These are phyloP conservation scores for Drosera capensis DNA, from an alignment of 148 eudicot genomes.

Conservation along the genomic window DNA sequence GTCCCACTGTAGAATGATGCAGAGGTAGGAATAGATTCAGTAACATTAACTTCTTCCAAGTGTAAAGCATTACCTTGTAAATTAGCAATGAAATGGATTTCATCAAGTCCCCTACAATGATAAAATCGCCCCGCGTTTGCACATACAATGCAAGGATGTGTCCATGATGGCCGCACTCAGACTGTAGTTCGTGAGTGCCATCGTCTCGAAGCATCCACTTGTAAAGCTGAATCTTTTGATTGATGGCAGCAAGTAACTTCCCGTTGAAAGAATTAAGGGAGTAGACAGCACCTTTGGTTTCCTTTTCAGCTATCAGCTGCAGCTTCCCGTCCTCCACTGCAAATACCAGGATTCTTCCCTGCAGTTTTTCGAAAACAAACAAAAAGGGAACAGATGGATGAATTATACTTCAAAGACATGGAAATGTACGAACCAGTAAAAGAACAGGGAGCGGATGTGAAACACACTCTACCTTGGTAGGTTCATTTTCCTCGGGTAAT, in stretches of 20 bases:
- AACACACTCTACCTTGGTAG: conserved; percentile 53
- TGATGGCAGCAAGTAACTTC: conserved; percentile 85
- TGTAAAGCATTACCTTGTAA: conserved; percentile 79
- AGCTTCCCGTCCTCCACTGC: conserved; percentile 87
- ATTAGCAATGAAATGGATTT: conserved; percentile 85
- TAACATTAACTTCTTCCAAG: too few relatives aligned
- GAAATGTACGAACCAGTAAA: background rate
- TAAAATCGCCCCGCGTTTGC: conserved; percentile 94
- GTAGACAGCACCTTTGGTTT: conserved; percentile 93
- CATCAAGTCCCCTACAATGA: conserved; percentile 95
- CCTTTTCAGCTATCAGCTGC: conserved; percentile 85
- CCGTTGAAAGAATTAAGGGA: conserved; percentile 87
- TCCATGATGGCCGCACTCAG: conserved; percentile 97
- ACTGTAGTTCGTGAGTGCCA: conserved; percentile 78
- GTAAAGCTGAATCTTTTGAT: conserved; percentile 90
- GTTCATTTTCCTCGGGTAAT: conserved; percentile 87
- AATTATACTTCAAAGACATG: background rate
- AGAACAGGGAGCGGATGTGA: background rate
- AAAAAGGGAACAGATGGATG: background rate
- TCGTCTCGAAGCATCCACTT: conserved; percentile 98
- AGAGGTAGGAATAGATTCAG: too few relatives aligned
- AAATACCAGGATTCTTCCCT: conserved; percentile 81
- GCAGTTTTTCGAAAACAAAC: conserved; percentile 7
- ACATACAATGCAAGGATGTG: conserved; percentile 95
- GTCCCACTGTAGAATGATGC: too few relatives aligned